Percentiles rank a stretch among this genome's conserved stretches.
Conservation (phyloP, 495 filamentous ascomycete genomes). For the Lasiosphaeris hirsuta region DNA sequence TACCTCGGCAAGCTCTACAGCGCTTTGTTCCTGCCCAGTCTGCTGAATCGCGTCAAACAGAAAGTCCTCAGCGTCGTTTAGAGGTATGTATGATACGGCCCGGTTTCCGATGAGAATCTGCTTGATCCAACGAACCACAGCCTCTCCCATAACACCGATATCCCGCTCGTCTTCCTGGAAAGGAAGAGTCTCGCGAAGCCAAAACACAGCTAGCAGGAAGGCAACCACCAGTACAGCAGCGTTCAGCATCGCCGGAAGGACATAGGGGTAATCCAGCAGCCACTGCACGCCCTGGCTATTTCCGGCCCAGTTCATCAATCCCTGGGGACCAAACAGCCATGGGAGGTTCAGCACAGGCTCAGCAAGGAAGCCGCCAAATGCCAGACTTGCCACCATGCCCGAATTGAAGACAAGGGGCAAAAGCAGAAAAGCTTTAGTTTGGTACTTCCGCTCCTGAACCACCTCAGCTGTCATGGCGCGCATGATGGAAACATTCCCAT, state of each 20-base stretch:
- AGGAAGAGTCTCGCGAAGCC: conserved; percentile 10
- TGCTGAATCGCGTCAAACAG: neutral
- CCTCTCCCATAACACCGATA: neutral
- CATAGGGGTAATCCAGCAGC: conserved; percentile 9
- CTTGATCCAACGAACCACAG: neutral
- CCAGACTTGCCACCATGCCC: conserved; percentile 58
- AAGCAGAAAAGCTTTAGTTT: conserved; percentile 74
- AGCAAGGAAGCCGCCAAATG: conserved; percentile 65
- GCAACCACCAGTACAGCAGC: neutral
- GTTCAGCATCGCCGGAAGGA: conserved; percentile 10
- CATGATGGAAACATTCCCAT: conserved; percentile 79
- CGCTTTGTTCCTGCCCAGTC: neutral
- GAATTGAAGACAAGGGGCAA: conserved; percentile 77
- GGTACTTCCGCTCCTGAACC: conserved; percentile 59
- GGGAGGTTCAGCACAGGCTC: conserved; percentile 67
- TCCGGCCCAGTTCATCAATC: conserved; percentile 29
- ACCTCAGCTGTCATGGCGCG: conserved; percentile 77
- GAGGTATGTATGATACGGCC: neutral
- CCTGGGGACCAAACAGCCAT: conserved; percentile 57
- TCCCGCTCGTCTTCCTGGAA: conserved; percentile 3
- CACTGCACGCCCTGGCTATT: conserved; percentile 32
- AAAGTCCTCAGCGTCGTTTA: neutral
- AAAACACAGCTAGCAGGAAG: neutral
- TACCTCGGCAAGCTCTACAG: conserved; percentile 7
- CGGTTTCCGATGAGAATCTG: neutral